Percentiles rank a stretch among this genome's conserved stretches.
phyloP scores from a whole-genome alignment of 164 flowering plant species.

The Magnolia changhungtana region DNA sequence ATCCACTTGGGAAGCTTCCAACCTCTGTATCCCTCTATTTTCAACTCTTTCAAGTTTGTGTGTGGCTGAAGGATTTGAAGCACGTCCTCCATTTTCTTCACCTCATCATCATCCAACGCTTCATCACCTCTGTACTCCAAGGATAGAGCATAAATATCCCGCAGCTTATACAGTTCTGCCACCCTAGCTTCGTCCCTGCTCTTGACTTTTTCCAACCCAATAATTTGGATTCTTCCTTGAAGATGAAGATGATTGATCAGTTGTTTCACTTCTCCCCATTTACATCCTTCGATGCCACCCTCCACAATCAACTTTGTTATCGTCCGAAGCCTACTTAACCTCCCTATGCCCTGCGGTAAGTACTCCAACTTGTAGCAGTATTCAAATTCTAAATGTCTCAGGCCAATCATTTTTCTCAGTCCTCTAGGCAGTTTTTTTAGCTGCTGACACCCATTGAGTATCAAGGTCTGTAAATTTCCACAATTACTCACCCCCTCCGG shows the following conservation, averaged over 20 bases:
- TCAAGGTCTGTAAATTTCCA: constrained; percentile 11
- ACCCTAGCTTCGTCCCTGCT: background rate
- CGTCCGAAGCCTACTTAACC: background rate
- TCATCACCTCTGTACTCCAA: background rate
- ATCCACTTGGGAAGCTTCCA: background rate
- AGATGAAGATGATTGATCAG: constrained; percentile 3
- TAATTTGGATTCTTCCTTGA: background rate
- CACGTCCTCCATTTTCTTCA: background rate
- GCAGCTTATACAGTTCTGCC: background rate
- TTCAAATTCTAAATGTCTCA: constrained; percentile 10
- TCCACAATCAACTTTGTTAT: constrained; percentile 8
- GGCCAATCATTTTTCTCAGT: constrained; percentile 2
- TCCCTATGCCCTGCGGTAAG: constrained; percentile 6
- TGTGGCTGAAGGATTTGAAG: background rate
- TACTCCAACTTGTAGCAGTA: background rate
- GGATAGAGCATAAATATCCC: background rate
- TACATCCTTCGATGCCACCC: background rate
- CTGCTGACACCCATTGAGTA: background rate
- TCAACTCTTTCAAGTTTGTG: background rate
- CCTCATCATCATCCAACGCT: background rate
- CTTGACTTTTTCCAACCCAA: background rate
- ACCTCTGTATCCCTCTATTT: background rate
- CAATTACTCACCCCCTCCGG: background rate
- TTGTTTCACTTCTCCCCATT: constrained; percentile 5
- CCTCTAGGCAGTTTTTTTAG: constrained; percentile 1